A percentile compares a stretch with the other conserved stretches of the same genome.
Conservation (phyloP, 208 protist species). For the Leishmania turanica region DNA sequence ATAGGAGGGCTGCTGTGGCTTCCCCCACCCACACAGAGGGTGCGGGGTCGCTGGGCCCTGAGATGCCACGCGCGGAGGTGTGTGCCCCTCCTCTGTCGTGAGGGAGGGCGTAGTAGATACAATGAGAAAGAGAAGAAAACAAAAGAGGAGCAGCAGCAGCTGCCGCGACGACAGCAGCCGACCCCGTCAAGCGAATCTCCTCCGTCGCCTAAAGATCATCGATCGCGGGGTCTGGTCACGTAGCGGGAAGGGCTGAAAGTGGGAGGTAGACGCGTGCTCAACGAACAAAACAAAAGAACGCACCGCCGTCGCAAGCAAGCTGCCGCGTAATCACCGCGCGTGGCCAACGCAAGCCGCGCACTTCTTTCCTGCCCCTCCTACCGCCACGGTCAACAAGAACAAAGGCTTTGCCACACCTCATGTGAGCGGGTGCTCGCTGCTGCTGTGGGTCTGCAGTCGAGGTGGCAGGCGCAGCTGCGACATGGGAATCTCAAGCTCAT, state of each 20-base stretch:
- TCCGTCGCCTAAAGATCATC: too few species aligned
- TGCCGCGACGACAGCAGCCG: background rate
- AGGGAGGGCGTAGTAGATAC: background rate
- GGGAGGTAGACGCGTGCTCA: background rate
- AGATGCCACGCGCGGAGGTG: background rate
- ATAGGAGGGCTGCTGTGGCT: background rate
- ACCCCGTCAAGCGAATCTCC: background rate
- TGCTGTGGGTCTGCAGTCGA: constrained; percentile 69
- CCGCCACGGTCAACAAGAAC: background rate
- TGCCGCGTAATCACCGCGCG: background rate
- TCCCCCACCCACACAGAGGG: background rate
- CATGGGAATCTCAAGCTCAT: constrained; percentile 88
- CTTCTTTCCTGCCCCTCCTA: too few species aligned
- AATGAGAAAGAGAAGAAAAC: background rate
- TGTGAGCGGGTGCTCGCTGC: constrained; percentile 79
- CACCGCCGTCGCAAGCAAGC: background rate
- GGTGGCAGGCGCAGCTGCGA: constrained; percentile 82
- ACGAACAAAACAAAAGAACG: background rate
- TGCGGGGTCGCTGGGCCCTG: background rate
- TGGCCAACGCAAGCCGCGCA: background rate
- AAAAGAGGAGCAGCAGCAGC: background rate
- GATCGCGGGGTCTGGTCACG: background rate
- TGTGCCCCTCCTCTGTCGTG: background rate
- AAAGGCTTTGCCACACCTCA: constrained; percentile 18
- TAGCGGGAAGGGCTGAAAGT: background rate